A percentile compares a stretch with the other conserved stretches of the same genome.
Conservation (phyloP, 2,329 filamentous ascomycete species). For the Verticillium nonalfalfae region DNA sequence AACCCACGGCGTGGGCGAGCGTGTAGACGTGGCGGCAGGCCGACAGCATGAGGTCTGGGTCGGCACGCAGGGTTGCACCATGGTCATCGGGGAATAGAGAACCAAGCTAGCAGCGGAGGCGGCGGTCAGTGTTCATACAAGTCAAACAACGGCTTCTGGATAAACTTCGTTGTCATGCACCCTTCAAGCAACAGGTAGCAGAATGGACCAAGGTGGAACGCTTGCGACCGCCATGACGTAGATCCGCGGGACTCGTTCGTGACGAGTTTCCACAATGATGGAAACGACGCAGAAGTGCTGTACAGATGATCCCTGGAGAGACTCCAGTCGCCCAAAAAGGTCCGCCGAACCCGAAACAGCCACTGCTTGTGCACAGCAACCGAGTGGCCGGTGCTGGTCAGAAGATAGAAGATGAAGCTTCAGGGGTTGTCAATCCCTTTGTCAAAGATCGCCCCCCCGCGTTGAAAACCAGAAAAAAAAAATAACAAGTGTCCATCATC, state of each 20-base stretch:
- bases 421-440: not conserved
- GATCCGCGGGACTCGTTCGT: not conserved
- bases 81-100: conserved; percentile 53
- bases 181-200: too few species aligned
- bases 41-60: conserved; percentile 66
- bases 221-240: too few species aligned
- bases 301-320: not conserved
- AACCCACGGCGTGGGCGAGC: conserved; percentile 52
- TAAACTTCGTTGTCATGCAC: too few species aligned
- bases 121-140: not conserved
- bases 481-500: too few species aligned
- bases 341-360: not conserved
- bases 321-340: not conserved
- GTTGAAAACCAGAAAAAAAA: too few species aligned
- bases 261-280: not conserved
- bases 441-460: not conserved
- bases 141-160: not conserved
- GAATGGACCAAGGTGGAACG: too few species aligned
- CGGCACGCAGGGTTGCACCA: conserved; percentile 59
- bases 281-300: not conserved
- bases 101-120: not conserved
- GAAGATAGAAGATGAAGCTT: not conserved
- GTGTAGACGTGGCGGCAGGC: conserved; percentile 60
- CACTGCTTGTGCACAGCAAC: not conserved
- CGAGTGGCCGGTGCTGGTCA: not conserved